Evolutionary conservation across 768 basidiomycete species (phyloP).

Genomic region (Tephrocybe sp.): DNA sequence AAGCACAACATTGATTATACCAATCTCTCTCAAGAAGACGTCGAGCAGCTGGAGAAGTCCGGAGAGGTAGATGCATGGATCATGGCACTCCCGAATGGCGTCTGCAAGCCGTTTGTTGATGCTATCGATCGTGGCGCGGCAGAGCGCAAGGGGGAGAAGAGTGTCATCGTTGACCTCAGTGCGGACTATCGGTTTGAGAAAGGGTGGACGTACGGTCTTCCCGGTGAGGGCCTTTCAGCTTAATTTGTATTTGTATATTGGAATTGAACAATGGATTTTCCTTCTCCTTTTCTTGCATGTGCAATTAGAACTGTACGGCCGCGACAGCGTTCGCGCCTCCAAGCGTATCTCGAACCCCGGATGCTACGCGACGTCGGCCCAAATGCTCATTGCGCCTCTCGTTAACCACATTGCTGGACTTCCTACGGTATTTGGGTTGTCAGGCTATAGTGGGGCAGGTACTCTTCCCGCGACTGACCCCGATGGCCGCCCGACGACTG

Average conservation of each 20-base stretch:
- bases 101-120: conserved; percentile 95
- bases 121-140: conserved; percentile 79
- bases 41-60: conserved; percentile 84
- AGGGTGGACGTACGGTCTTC: conserved; percentile 96
- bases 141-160: conserved; percentile 50
- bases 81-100: conserved; percentile 98
- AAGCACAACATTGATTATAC: conserved; percentile 74
- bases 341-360: conserved; percentile 96
- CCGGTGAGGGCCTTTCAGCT: conserved; percentile 75
- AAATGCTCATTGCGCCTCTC: conserved; percentile 89
- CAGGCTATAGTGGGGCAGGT: conserved; percentile 95
- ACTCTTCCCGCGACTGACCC: conserved; percentile 70
- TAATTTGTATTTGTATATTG: conserved; percentile 26
- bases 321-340: conserved; percentile 60
- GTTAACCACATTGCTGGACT: conserved; percentile 62
- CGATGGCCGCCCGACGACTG: conserved; percentile 68
- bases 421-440: conserved; percentile 89
- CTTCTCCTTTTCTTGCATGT: conserved; percentile 22
- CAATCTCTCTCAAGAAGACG: conserved; percentile 75
- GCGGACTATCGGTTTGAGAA: conserved; percentile 96
- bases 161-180: conserved; percentile 88
- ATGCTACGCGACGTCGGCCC: conserved; percentile 92
- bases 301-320: conserved; percentile 79
- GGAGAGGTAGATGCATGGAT: conserved; percentile 97
- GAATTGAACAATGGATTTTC: conserved; percentile 26